Percentiles rank a stretch among this genome's conserved stretches.
Conservation (phyloP, 176 grass and related monocot species). For the Urochloa ruziziensis region DNA sequence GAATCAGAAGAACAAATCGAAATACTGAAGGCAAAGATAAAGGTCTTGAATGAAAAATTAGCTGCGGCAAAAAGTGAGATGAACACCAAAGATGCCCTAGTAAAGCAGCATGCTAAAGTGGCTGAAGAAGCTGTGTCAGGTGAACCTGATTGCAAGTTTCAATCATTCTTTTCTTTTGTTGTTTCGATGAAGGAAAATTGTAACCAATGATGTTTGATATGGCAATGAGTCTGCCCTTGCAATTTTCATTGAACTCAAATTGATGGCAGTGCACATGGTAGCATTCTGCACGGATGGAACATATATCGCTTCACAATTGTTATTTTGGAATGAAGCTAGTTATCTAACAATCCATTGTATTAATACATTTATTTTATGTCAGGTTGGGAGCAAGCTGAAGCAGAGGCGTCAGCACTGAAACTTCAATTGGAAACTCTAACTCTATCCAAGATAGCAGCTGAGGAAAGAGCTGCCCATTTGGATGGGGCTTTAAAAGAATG, state of each 20-base stretch:
- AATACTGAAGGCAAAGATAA: slow-evolving; percentile 60
- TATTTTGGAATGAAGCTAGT: not conserved
- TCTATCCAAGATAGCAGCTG: slow-evolving; percentile 73
- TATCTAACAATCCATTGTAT: not conserved
- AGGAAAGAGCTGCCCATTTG: slow-evolving; percentile 84
- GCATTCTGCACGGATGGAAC: not conserved
- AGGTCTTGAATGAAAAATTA: slow-evolving; percentile 63
- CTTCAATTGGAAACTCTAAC: slow-evolving; percentile 93
- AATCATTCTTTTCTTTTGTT: not conserved
- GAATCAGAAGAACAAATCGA: slow-evolving; percentile 85
- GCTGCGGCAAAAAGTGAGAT: slow-evolving; percentile 78
- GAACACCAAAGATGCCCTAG: slow-evolving; percentile 83
- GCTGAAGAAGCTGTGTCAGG: slow-evolving; percentile 99
- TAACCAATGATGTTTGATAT: not conserved
- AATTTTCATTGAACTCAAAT: not conserved
- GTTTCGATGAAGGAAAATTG: slow-evolving; percentile 11
- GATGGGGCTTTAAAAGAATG: slow-evolving; percentile 98
- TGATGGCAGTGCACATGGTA: not conserved
- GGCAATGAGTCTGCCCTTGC: not conserved
- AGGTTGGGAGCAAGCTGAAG: slow-evolving; percentile 99
- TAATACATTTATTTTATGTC: slow-evolving; percentile 33
- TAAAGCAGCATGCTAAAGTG: slow-evolving; percentile 99
- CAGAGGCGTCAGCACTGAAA: slow-evolving; percentile 84
- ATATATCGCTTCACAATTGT: not conserved
- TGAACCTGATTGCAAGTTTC: slow-evolving; percentile 34